Evolutionary conservation across 495 filamentous ascomycete species (phyloP).

Genomic region (Podospora fimiseda): DNA sequence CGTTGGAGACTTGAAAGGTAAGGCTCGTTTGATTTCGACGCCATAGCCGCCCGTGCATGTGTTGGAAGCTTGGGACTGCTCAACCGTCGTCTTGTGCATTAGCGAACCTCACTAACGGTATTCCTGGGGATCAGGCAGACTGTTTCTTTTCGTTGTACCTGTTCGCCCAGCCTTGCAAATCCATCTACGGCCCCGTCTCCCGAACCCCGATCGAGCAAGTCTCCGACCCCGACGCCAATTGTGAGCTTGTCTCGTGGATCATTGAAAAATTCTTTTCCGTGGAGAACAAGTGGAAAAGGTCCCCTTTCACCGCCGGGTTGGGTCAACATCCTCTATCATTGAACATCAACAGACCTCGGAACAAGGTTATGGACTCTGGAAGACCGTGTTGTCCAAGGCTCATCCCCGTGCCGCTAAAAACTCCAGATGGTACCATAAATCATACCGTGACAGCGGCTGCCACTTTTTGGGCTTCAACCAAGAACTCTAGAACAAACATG

Average conservation of each 20-base stretch:
- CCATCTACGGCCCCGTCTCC: neutral
- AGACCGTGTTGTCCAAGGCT: neutral
- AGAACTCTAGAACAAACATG: neutral
- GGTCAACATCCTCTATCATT: too few species aligned
- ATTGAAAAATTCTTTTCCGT: too few species aligned
- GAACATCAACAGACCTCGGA: too few species aligned
- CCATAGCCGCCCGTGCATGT: neutral
- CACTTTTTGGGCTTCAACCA: neutral
- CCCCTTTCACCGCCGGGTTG: too few species aligned
- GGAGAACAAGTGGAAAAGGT: too few species aligned
- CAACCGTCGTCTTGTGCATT: neutral
- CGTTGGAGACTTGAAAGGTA: neutral
- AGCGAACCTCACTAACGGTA: neutral
- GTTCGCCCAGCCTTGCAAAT: neutral
- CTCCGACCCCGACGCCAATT: too few species aligned
- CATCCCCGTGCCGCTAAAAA: neutral
- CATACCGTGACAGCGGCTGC: slow-evolving; percentile 1
- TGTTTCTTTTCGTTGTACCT: neutral
- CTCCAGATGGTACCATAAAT: neutral
- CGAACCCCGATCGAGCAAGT: neutral
- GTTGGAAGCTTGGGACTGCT: neutral
- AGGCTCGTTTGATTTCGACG: neutral
- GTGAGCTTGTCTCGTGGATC: too few species aligned
- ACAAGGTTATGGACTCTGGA: too few species aligned
- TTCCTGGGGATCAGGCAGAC: neutral